Conservation (phyloP, 2,329 filamentous ascomycete species). For the Epichloe hybrida region DNA sequence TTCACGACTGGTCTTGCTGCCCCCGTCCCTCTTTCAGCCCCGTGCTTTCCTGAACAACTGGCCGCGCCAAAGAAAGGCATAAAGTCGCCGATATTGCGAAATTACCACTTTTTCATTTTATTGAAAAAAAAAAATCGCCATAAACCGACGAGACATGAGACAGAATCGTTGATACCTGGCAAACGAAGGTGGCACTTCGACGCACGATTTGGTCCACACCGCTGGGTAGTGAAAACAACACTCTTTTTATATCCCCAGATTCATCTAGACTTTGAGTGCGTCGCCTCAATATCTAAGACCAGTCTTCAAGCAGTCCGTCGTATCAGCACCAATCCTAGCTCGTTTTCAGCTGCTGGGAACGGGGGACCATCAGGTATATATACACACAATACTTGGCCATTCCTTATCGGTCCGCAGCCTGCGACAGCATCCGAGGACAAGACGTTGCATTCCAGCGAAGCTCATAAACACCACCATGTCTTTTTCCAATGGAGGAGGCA, state of each 20-base stretch:
- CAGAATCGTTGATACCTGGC: slow-evolving; percentile 1
- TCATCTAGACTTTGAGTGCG: neutral
- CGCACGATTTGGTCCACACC: neutral
- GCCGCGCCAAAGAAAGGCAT: neutral
- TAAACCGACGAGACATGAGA: slow-evolving; percentile 6
- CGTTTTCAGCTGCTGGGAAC: neutral
- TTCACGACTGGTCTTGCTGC: neutral
- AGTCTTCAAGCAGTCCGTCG: neutral
- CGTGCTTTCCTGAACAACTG: neutral
- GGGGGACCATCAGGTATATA: neutral
- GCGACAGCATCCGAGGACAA: slow-evolving; percentile 8
- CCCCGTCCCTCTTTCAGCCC: neutral
- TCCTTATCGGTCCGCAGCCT: slow-evolving; percentile 14
- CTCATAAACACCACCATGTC: slow-evolving; percentile 32
- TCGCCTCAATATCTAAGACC: neutral
- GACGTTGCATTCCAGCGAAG: slow-evolving; percentile 16
- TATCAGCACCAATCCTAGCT: neutral
- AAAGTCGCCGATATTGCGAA: neutral
- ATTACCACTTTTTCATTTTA: neutral
- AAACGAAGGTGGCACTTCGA: slow-evolving; percentile 1
- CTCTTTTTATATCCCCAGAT: neutral
- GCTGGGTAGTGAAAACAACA: neutral
- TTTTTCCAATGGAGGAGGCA: slow-evolving; percentile 52
- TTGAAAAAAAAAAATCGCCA: neutral
- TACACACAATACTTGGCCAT: slow-evolving; percentile 9